Evolutionary conservation across 768 basidiomycete genomes (phyloP), one percentile per base, ranked within the genome.

Genomic region (Leccinum sublutescens): DNA sequence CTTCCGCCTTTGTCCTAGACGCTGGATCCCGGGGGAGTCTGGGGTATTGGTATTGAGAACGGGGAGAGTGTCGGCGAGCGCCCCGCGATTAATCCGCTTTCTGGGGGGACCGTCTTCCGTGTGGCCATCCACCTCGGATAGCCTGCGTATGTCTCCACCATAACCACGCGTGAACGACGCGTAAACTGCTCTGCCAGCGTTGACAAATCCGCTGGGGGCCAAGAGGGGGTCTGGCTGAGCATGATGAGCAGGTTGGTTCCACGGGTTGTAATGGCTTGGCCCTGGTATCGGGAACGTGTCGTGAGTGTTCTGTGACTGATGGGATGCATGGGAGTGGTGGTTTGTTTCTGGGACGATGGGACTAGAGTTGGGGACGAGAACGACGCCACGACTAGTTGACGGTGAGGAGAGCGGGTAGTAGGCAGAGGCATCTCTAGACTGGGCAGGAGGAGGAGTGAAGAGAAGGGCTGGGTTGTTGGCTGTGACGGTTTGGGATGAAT

Each of bases 311-410:
- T 75, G 69, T 14, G 73, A 77, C 36, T 75, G 66, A 58, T 77
- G 75, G 21, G 78, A 68, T 31, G 77, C 76, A 69, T 82, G 74
- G 8, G 77, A 64, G 25, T 71, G 76, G 58, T 76, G 65, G 15
- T 66, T 62, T 14, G 75, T 61, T 59, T 85, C 80, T 50, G 78
- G 71, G 40, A 66, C 64, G 36, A 80, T 67, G 33, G 89, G 88
- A 62, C 88, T 91, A 55, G 91, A 92, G 74, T 80, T 87, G 51
- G 90, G 90, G 23, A 90, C 89, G 55, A 92, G 84, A 53, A 92
- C 74, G 56, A 76, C 83, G 69, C 82, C 84, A 48, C 78, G 75
- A 36, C 57, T 19, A 29, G 81, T 14, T 47, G 45, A 47, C 19
- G 45, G 45, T 19, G 45, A 47, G 21, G 45, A 21, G 45, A 23